phyloP scores from a whole-genome alignment of 2,329 filamentous ascomycete genomes.

The Microdochium trichocladiopsis region DNA sequence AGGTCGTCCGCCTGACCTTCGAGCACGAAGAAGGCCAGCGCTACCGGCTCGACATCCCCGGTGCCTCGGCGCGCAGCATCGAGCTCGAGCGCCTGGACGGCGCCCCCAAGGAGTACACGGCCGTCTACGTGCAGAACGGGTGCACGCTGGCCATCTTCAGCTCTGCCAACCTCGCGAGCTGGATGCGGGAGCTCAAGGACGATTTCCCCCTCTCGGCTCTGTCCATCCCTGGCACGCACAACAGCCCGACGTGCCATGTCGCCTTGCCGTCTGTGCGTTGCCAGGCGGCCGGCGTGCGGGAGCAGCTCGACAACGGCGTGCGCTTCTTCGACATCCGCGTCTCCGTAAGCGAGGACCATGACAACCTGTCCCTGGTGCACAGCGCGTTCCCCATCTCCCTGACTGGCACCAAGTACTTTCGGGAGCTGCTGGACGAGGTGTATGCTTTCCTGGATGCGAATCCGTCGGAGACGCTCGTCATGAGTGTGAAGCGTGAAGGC shows the following conservation, averaged over 20 bases:
- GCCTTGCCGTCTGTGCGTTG: slow-evolving; percentile 91
- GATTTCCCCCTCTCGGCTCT: slow-evolving; percentile 69
- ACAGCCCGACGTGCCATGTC: slow-evolving; percentile 77
- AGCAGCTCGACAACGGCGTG: slow-evolving; percentile 83
- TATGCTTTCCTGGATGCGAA: slow-evolving; percentile 72
- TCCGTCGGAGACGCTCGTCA: slow-evolving; percentile 73
- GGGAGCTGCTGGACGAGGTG: slow-evolving; percentile 62
- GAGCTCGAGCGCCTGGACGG: slow-evolving; percentile 50
- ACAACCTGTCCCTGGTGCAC: slow-evolving; percentile 78
- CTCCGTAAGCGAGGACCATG: slow-evolving; percentile 41
- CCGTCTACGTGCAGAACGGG: slow-evolving; percentile 53
- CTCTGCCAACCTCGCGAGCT: slow-evolving; percentile 60
- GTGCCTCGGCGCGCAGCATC: slow-evolving; percentile 49
- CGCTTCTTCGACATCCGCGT: slow-evolving; percentile 93
- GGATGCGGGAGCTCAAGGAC: slow-evolving; percentile 76
- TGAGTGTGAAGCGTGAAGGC: slow-evolving; percentile 89
- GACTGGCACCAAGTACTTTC: slow-evolving; percentile 73
- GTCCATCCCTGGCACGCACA: slow-evolving; percentile 92
- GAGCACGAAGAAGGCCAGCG: slow-evolving; percentile 53
- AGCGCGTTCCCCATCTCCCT: slow-evolving; percentile 83
- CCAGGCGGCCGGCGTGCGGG: slow-evolving; percentile 69
- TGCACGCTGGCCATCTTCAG: slow-evolving; percentile 60
- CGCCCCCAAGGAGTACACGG: slow-evolving; percentile 50
- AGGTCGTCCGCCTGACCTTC: slow-evolving; percentile 70
- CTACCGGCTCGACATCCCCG: slow-evolving; percentile 69